Conservation (phyloP, 2,329 filamentous ascomycete species). For the Stachybotrys echinatus region DNA sequence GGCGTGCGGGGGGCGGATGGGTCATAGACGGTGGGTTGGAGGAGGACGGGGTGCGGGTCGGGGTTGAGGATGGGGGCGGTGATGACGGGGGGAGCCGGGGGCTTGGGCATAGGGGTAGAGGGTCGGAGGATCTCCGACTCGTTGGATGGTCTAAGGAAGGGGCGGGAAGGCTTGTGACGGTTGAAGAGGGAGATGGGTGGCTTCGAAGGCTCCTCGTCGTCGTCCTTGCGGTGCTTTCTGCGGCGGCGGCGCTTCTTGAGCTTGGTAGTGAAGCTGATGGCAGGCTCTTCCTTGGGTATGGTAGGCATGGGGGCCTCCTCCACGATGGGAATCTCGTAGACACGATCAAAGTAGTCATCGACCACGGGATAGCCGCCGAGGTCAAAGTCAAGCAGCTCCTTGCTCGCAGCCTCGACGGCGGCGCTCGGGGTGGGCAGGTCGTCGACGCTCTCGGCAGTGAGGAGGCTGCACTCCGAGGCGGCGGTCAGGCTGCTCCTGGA, state of each 20-base stretch:
- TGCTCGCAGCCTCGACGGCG: slow-evolving; percentile 48
- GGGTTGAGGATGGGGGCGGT: slow-evolving; percentile 44
- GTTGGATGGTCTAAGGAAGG: slow-evolving; percentile 15
- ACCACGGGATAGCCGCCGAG: slow-evolving; percentile 32
- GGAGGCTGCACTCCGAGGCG: slow-evolving; percentile 24
- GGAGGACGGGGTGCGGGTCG: slow-evolving; percentile 45
- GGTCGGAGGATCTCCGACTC: slow-evolving; percentile 19
- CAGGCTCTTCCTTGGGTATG: slow-evolving; percentile 9
- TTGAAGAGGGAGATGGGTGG: slow-evolving; percentile 11
- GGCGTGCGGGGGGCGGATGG: slow-evolving; percentile 23
- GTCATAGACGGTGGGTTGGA: slow-evolving; percentile 54
- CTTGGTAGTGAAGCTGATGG: slow-evolving; percentile 38
- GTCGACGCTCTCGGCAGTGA: slow-evolving; percentile 27
- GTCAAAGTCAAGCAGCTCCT: slow-evolving; percentile 37
- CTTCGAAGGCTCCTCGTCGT: slow-evolving; percentile 12
- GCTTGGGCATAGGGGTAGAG: slow-evolving; percentile 21
- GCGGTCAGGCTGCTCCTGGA: slow-evolving; percentile 21
- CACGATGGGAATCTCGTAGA: not conserved
- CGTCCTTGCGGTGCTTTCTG: slow-evolving; percentile 27
- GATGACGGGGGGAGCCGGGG: slow-evolving; percentile 25
- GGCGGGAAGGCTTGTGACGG: slow-evolving; percentile 17
- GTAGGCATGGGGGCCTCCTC: slow-evolving; percentile 11
- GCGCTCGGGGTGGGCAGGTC: slow-evolving; percentile 44
- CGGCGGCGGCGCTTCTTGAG: slow-evolving; percentile 38
- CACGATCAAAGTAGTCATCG: slow-evolving; percentile 23